A percentile compares a stretch with the other conserved stretches of the same genome.
phyloP scores from a whole-genome alignment of 805 yeast species.

The Candida alai region DNA sequence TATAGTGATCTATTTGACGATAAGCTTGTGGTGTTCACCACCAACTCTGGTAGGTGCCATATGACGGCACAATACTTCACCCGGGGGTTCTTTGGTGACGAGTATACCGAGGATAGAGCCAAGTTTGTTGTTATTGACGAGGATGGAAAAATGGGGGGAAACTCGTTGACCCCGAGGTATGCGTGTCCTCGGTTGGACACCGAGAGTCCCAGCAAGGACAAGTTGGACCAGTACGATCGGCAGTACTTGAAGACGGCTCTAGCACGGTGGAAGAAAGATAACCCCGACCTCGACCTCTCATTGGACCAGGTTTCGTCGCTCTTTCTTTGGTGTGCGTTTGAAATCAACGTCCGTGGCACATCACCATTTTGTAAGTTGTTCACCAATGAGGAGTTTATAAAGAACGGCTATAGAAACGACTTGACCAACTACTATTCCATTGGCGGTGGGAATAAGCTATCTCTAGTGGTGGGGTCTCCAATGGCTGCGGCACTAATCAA shows the following conservation, averaged over 20 bases:
- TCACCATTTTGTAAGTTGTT: slow-evolving; percentile 69
- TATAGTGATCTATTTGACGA: slow-evolving; percentile 47
- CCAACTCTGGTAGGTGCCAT: slow-evolving; percentile 51
- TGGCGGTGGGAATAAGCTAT: slow-evolving; percentile 59
- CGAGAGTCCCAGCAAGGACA: slow-evolving; percentile 13
- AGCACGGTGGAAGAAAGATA: slow-evolving; percentile 48
- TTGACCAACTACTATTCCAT: slow-evolving; percentile 54
- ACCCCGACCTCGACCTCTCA: slow-evolving; percentile 51
- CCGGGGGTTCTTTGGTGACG: slow-evolving; percentile 51
- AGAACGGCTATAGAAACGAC: slow-evolving; percentile 58
- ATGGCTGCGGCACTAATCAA: slow-evolving; percentile 42
- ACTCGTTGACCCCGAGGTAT: slow-evolving; percentile 53
- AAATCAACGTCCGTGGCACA: slow-evolving; percentile 62
- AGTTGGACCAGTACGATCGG: slow-evolving; percentile 7
- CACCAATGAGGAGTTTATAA: slow-evolving; percentile 63
- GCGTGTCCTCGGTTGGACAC: slow-evolving; percentile 37
- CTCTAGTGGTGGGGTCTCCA: slow-evolving; percentile 58
- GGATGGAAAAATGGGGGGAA: slow-evolving; percentile 46
- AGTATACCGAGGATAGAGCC: slow-evolving; percentile 20
- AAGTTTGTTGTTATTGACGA: slow-evolving; percentile 45
- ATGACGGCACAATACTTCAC: slow-evolving; percentile 54
- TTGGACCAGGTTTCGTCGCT: slow-evolving; percentile 48
- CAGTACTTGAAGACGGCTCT: slow-evolving; percentile 51
- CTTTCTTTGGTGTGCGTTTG: slow-evolving; percentile 69
- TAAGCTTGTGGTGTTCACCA: slow-evolving; percentile 48